Conservation (phyloP, 441 rosid genomes). For the Eugenia klotzschiana region DNA sequence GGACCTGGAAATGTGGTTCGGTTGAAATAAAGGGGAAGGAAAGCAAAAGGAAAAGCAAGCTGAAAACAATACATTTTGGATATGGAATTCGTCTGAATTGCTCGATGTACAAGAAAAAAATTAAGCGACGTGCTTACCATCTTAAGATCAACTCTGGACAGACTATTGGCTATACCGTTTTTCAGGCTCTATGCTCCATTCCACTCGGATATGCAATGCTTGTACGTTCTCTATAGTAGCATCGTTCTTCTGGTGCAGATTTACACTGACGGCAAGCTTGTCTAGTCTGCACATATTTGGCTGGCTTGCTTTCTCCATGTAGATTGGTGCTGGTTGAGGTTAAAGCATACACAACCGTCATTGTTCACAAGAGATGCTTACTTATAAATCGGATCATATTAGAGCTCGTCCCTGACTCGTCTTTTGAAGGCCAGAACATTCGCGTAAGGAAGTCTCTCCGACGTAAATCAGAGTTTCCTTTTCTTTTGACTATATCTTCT, state of each 20-base stretch:
- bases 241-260: neutral
- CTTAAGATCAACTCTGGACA: neutral
- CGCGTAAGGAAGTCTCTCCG: too few relatives aligned
- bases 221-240: neutral
- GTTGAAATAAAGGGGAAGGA: neutral
- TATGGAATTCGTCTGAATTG: neutral
- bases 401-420: too few relatives aligned
- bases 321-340: neutral
- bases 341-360: neutral
- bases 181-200: neutral
- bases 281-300: neutral
- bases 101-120: neutral
- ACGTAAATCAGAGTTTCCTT: too few relatives aligned
- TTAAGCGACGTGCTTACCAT: neutral
- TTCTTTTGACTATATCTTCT: too few relatives aligned
- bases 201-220: neutral
- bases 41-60: neutral
- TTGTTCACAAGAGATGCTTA: too few relatives aligned
- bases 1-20: neutral
- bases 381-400: too few relatives aligned
- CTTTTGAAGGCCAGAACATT: too few relatives aligned
- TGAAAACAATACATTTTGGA: neutral
- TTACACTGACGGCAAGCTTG: neutral
- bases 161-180: neutral
- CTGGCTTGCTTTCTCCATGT: neutral